These are phyloP conservation scores for Hypoxylon cercidicola DNA, from an alignment of 495 filamentous ascomycete species.

Conservation along the genomic window DNA sequence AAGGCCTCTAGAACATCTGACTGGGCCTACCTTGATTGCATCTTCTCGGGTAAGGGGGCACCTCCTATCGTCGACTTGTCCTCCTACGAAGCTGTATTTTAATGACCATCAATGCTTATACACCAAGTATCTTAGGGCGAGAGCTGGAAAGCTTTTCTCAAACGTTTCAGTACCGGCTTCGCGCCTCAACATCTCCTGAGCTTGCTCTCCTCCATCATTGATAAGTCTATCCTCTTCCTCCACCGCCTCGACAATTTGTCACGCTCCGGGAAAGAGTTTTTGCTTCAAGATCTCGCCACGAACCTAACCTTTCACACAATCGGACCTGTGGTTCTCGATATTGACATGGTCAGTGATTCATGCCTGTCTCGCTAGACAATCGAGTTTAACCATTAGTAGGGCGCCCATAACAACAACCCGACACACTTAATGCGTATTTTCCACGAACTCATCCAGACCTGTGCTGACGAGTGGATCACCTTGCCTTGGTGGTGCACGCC, in stretches of 20 bases:
- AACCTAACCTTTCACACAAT: conserved; percentile 57
- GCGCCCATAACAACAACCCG: conserved; percentile 7
- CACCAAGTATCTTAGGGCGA: conserved; percentile 32
- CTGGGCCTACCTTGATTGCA: conserved; percentile 53
- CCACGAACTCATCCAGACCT: conserved; percentile 41
- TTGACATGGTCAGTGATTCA: conserved; percentile 3
- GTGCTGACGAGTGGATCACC: conserved; percentile 12
- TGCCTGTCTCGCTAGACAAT: neutral
- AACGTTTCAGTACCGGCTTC: conserved; percentile 57
- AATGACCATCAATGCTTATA: neutral
- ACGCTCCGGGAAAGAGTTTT: conserved; percentile 43
- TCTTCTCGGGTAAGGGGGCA: conserved; percentile 39
- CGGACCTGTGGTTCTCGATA: conserved; percentile 20
- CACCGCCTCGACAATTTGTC: conserved; percentile 41
- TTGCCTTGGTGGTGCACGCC: conserved; percentile 41
- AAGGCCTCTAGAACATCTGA: conserved; percentile 44
- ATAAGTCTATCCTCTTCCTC: conserved; percentile 51
- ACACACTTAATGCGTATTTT: conserved; percentile 44
- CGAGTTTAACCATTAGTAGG: neutral
- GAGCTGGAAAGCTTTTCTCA: conserved; percentile 54
- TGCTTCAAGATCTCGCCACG: conserved; percentile 35
- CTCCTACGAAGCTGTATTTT: neutral
- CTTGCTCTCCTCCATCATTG: conserved; percentile 52
- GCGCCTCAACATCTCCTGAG: conserved; percentile 54
- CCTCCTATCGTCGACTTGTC: neutral